Conservation (phyloP, 495 filamentous ascomycete genomes). For the Cenococcum geophilum region DNA sequence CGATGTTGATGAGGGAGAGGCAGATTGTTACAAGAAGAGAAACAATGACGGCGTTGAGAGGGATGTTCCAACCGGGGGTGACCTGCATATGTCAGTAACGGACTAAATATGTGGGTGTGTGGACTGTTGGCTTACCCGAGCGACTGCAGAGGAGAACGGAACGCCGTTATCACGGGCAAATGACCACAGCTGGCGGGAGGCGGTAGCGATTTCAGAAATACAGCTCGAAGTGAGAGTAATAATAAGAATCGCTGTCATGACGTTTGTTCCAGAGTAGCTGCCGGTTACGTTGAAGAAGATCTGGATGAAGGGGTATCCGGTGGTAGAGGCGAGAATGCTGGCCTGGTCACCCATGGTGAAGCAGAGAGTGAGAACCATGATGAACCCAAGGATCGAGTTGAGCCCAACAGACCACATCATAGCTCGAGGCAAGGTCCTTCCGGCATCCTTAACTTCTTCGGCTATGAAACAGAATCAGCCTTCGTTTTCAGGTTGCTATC, state of each 20-base stretch:
- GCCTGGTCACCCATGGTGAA: constrained; percentile 21
- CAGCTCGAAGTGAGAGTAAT: constrained; percentile 11
- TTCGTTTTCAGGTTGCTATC: not conserved
- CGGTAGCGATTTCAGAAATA: constrained; percentile 10
- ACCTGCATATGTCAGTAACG: constrained; percentile 15
- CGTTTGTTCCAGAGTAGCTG: constrained; percentile 10
- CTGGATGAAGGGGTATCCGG: constrained; percentile 16
- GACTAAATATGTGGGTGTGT: not conserved
- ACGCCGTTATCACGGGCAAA: constrained; percentile 27
- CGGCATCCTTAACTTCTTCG: constrained; percentile 33
- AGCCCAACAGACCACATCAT: constrained; percentile 29
- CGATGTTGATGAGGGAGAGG: constrained; percentile 55
- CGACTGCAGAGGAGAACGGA: constrained; percentile 13
- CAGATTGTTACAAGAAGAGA: constrained; percentile 46
- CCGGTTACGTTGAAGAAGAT: constrained; percentile 19
- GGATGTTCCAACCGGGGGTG: constrained; percentile 42
- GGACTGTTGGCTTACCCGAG: constrained; percentile 32
- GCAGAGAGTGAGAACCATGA: constrained; percentile 29
- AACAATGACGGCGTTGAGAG: constrained; percentile 46
- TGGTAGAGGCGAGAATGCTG: constrained; percentile 7
- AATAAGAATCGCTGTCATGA: constrained; percentile 15
- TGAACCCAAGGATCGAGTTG: constrained; percentile 29
- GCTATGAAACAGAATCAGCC: constrained; percentile 3
- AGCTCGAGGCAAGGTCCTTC: constrained; percentile 21
- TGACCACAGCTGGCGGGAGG: constrained; percentile 26